Evolutionary conservation across 768 basidiomycete species (phyloP).

Genomic region (Gyrodon lividus): DNA sequence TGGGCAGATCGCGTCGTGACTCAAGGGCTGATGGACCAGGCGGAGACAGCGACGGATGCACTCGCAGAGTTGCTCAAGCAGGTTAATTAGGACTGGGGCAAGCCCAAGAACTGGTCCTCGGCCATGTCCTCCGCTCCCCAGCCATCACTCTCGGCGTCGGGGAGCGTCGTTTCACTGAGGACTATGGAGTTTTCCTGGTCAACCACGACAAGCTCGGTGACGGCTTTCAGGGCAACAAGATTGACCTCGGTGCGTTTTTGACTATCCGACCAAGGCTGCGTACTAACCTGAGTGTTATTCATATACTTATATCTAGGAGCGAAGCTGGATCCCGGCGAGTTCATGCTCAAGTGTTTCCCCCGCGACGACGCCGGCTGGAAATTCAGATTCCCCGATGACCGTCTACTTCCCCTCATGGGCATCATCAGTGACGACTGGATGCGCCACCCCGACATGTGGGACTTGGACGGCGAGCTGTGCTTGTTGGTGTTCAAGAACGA

Average conservation of each 20-base stretch:
- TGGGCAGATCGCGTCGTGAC: conserved; percentile 4
- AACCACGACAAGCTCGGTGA: conserved; percentile 30
- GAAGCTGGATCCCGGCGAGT: conserved; percentile 14
- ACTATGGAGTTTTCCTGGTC: conserved; percentile 37
- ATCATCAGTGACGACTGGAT: conserved; percentile 34
- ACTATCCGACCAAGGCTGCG: conserved; percentile 21
- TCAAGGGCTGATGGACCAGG: conserved; percentile 16
- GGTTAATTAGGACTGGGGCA: conserved; percentile 13
- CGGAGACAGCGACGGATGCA: conserved; percentile 16
- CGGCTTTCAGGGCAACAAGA: conserved; percentile 33
- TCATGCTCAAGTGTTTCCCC: conserved; percentile 25
- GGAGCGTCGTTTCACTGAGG: conserved; percentile 28
- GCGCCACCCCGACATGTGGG: conserved; percentile 27
- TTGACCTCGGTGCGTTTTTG: conserved; percentile 36
- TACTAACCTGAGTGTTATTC: conserved; percentile 16
- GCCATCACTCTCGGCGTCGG: conserved; percentile 25
- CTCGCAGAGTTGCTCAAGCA: conserved; percentile 22
- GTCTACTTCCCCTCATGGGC: conserved; percentile 31
- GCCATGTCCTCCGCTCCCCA: conserved; percentile 30
- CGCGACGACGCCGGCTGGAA: conserved; percentile 20
- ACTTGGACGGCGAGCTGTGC: conserved; percentile 29
- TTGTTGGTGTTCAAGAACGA: conserved; percentile 36
- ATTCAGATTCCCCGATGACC: conserved; percentile 32
- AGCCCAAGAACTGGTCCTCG: conserved; percentile 31
- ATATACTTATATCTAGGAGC: conserved; percentile 17